These are phyloP conservation scores for Iberis amara DNA, from an alignment of 441 rosid genomes.

Conservation along the genomic window DNA sequence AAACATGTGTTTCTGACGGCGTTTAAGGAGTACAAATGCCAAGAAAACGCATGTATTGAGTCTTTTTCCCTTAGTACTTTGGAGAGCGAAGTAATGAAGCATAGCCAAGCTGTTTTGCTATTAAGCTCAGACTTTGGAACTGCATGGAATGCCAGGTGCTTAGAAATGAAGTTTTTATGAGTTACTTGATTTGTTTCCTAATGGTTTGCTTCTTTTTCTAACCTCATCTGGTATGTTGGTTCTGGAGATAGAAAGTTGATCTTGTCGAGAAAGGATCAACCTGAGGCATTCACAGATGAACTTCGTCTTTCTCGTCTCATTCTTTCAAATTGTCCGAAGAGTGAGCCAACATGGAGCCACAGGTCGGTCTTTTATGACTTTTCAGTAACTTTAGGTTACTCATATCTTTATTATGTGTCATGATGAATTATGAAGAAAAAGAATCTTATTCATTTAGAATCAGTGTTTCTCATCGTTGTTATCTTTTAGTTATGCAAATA, in stretches of 20 bases:
- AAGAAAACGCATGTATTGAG: slow-evolving; percentile 11
- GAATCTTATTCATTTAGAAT: not conserved
- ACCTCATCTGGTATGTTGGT: slow-evolving; percentile 19
- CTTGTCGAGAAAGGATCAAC: slow-evolving; percentile 43
- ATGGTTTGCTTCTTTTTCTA: slow-evolving; percentile 21
- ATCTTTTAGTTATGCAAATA: not conserved
- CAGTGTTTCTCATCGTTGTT: slow-evolving; percentile 1
- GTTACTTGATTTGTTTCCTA: slow-evolving; percentile 9
- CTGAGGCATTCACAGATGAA: slow-evolving; percentile 52
- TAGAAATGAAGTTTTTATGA: not conserved
- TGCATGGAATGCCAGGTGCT: slow-evolving; percentile 90
- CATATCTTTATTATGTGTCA: not conserved
- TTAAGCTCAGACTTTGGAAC: slow-evolving; percentile 79
- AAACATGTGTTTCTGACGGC: slow-evolving; percentile 47
- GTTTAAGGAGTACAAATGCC: slow-evolving; percentile 35
- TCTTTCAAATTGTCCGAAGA: slow-evolving; percentile 78
- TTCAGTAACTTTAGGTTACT: not conserved
- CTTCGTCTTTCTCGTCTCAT: slow-evolving; percentile 68
- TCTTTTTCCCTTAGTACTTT: slow-evolving; percentile 22
- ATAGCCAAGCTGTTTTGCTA: slow-evolving; percentile 67
- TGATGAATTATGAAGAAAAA: slow-evolving; percentile 5
- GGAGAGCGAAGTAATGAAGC: slow-evolving; percentile 58
- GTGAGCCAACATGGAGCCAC: slow-evolving; percentile 93
- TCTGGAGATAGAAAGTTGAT: slow-evolving; percentile 54
- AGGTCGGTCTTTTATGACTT: slow-evolving; percentile 37